phyloP scores from a whole-genome alignment of 768 basidiomycete species.

The Mycena pura region DNA sequence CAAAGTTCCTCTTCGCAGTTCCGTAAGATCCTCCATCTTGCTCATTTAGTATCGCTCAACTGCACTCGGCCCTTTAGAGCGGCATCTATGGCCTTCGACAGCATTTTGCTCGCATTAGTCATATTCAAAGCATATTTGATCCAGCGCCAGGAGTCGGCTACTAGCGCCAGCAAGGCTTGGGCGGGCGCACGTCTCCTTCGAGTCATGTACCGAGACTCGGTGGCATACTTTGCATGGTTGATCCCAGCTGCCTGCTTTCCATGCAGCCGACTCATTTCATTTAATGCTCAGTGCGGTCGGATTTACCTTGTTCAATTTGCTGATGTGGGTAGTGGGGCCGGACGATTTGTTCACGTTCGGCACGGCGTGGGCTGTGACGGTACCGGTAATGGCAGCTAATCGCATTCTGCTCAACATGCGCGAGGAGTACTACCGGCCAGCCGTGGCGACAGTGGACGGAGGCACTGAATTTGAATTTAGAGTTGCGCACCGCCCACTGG shows the following conservation, averaged over 20 bases:
- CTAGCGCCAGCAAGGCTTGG: background rate
- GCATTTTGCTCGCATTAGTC: slow-evolving; percentile 5
- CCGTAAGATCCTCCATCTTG: background rate
- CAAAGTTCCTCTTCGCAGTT: slow-evolving; percentile 1
- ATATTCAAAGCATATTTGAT: slow-evolving; percentile 3
- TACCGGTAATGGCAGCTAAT: slow-evolving; percentile 7
- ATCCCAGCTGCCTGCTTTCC: no score
- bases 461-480: no score
- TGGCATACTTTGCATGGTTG: slow-evolving; percentile 13
- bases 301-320: background rate
- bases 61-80: background rate
- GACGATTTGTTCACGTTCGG: slow-evolving; percentile 9
- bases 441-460: no score
- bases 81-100: slow-evolving; percentile 11
- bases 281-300: slow-evolving; percentile 1
- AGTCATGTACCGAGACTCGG: slow-evolving; percentile 14
- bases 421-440: background rate
- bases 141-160: background rate
- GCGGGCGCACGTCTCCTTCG: background rate
- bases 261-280: background rate
- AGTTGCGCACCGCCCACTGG: no score
- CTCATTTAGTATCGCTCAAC: no score
- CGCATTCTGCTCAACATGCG: slow-evolving; percentile 14
- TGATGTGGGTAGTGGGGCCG: background rate
- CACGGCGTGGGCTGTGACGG: slow-evolving; percentile 8